Base-by-base conservation (phyloP, 2,329 filamentous ascomycete species). In the Aspergillus thermomutatus region DNA sequence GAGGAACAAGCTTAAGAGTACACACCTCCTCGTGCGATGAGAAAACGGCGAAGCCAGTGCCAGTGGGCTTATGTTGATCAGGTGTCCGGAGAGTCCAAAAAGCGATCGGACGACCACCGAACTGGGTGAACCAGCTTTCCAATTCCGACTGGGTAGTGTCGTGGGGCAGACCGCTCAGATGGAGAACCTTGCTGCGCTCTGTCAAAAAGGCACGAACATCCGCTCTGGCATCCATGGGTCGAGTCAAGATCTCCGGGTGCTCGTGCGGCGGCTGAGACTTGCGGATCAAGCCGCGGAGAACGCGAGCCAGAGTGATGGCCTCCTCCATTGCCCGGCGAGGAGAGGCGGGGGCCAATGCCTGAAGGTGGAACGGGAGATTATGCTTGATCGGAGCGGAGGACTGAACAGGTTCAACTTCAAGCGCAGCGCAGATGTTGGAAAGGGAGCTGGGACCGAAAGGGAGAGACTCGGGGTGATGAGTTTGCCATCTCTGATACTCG, bases 91-190 rank as follows among this genome's bases (percentile, higher is more conserved):
- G 83, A 19, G 94, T 99, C 94, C 94, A 99, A 79, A 99, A 99
- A 21, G 94, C 94, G 78, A 99, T 99, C 28, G 94, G 94, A 46
- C 94, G 90, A 50, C 94, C 94, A 62, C 94, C 94, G 72, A 96
- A 99, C 76, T 99, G 94, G 28, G 94, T 99, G 73, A 97, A 99
- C 94, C 94, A 99, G 78, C 92, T 97, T 80, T 99, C 94, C 25
- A 99, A 84, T 79, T 99, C 94, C 3, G 93, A 97, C 78, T 99
- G 94, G 1, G 94, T 99, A 37, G 94, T 99, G 69, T 99, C 94
- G 73, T 99, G 94, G 47, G 94, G 94, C 52, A 99, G 83, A 50
- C 94, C 94, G 69, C 92, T 96, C 87, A 99, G 93, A 77, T 99
- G 94, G 55, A 99, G 85, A 41, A 99, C 93, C 79, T 99, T 99